Base-by-base conservation (phyloP, 306 rosid species). In the Trifolium fragiferum region DNA sequence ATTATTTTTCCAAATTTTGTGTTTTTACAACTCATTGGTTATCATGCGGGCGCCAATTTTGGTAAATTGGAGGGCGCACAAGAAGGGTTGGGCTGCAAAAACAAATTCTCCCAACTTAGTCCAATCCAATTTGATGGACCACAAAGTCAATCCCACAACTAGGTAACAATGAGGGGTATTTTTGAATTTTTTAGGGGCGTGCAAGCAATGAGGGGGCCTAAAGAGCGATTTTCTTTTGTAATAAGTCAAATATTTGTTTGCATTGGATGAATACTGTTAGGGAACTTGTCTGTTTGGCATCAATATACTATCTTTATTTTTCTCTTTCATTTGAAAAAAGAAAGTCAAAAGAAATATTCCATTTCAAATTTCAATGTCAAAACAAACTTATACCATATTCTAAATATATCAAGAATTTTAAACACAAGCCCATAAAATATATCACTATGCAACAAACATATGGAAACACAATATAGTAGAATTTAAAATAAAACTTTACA, bases 401-500 rank as follows among this genome's bases (percentile, higher is more conserved):
- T n/a, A n/a, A n/a, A n/a, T n/a, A n/a, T n/a, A n/a, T n/a, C 37
- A 55, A 10, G 37, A 66, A 66, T 66, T 55, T 27, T 13, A 30
- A 46, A 43, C 4, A 8, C 32, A 67, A 67, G 64, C 53, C 32
- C 44, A 76, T 35, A 25, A 72, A 69, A 46, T 8, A 65, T 25
- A 65, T 25, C 40, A 73, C 30, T 35, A 63, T 25, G 43, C 53
- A 43, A 74, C 53, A 43, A 74, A 30, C 21, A 21, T 25, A 21
- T 25, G 58, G 41, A 21, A 73, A 49, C 58, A 57, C 18, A 68
- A 63, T 27, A 47, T 27, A 47, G 47, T 27, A 44, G 41, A 10
- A 43, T 67, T 41, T 18, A 76, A 63, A 54, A 76, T 60, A 60
- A 80, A 81, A 47, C 62, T 63, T 76, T 57, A 61, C 74, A 77